Base-by-base conservation (phyloP, 495 filamentous ascomycete genomes). In the Annulohypoxylon nitens region DNA sequence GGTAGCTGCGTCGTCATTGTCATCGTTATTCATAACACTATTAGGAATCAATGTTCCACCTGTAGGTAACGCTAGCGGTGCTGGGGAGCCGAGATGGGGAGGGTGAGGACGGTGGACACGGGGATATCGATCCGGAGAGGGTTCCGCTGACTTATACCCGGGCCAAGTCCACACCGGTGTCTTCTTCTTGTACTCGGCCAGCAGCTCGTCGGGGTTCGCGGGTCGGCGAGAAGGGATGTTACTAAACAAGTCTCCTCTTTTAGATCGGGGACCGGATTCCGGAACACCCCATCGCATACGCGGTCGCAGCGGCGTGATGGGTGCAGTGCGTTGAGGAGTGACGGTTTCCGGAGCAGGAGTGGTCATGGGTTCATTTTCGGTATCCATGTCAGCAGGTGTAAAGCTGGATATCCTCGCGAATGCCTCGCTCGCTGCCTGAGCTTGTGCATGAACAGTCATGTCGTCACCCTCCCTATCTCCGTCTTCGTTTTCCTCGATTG, bases 181-280 rank as follows among this genome's bases (percentile, higher is more conserved):
- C 57, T 70, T 67, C 51, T 74, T 74, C 61, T 74, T 74, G 26
- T 74, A 70, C 41, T 70, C 66, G 10, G 71, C 71, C 11, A 70
- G 30, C n/a, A 74, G 51, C 48, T 74, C 66, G n/a, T 58, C 25
- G 36, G 65, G 71, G 26, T 74, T 74, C 3, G 16, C 47, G 3
- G 71, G 62, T 10, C 62, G 39, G 0, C 67, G 71, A 1, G 71
- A 74, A 0, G 66, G 63, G 5, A 53, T 70, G 14, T 63, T 30
- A 20, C n/a, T 18, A 50, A 67, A 70, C 10, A 63, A 53, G 45
- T 70, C 67, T 3, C 54, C 50, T 23, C 3, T 33, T 2, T 25
- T 9, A 3, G 26, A 8, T 6, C 9, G n/a, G 12, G 36, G 2
- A 48, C 47, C 53, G 3, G 30, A 12, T 10, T 57, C 57, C 7